Percentiles rank a stretch among this genome's conserved stretches.
Evolutionary conservation across 768 basidiomycete genomes (phyloP).

Genomic region (Podaxis pistillaris): DNA sequence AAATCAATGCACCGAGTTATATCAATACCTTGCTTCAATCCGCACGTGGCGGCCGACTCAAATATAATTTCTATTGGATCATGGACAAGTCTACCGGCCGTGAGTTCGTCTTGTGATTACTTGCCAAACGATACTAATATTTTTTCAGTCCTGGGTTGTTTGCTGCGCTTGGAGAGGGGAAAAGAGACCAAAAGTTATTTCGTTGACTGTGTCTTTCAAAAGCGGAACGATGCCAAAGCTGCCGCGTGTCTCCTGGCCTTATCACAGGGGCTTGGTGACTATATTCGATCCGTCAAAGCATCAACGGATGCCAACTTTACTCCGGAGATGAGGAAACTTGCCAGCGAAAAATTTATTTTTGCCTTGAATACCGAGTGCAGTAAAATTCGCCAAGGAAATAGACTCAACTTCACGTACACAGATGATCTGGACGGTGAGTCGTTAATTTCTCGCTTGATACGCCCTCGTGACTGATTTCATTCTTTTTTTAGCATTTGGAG

Average conservation of each 20-base stretch:
- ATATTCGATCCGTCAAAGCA: slow-evolving; percentile 45
- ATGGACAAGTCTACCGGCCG: slow-evolving; percentile 41
- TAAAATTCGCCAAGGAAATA: slow-evolving; percentile 37
- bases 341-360: slow-evolving; percentile 44
- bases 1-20: slow-evolving; percentile 56
- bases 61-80: slow-evolving; percentile 40
- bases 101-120: slow-evolving; percentile 29
- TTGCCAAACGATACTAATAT: neutral
- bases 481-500: slow-evolving; percentile 1
- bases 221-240: slow-evolving; percentile 63
- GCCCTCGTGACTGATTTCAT: neutral
- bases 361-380: slow-evolving; percentile 42
- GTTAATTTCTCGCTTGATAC: neutral
- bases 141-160: slow-evolving; percentile 38
- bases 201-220: slow-evolving; percentile 61
- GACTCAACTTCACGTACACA: slow-evolving; percentile 38
- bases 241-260: slow-evolving; percentile 68
- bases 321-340: slow-evolving; percentile 41
- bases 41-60: slow-evolving; percentile 48
- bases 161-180: slow-evolving; percentile 57
- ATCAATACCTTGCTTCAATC: slow-evolving; percentile 50
- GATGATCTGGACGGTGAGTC: slow-evolving; percentile 51
- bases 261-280: slow-evolving; percentile 56
- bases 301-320: slow-evolving; percentile 47
- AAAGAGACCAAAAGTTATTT: slow-evolving; percentile 52